A percentile compares a stretch with the other conserved stretches of the same genome.
Evolutionary conservation across 495 filamentous ascomycete genomes (phyloP).

Genomic region (Xanthoparmelia taractica): DNA sequence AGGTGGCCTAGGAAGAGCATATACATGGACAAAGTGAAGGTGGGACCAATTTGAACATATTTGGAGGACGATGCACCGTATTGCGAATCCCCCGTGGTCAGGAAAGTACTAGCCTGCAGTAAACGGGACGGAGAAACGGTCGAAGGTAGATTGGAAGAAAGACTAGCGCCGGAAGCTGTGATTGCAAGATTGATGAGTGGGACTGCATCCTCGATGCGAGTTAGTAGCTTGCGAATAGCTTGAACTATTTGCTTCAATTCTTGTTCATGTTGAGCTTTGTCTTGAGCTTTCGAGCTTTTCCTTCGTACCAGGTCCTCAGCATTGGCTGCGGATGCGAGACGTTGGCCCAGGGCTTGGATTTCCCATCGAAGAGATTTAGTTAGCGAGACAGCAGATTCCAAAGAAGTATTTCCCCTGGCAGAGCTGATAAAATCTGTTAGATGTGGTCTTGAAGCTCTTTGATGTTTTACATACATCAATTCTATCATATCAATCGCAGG

Average conservation of each 20-base stretch:
- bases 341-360: conserved; percentile 74
- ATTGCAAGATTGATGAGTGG: conserved; percentile 93
- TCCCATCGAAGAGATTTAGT: conserved; percentile 83
- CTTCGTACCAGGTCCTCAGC: conserved; percentile 54
- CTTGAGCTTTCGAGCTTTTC: conserved; percentile 42
- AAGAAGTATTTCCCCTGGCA: conserved; percentile 86
- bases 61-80: conserved; percentile 57
- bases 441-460: conserved; percentile 3
- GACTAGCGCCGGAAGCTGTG: conserved; percentile 82
- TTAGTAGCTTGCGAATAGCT: conserved; percentile 69
- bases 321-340: conserved; percentile 60
- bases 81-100: conserved; percentile 80
- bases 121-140: conserved; percentile 87
- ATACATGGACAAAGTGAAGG: conserved; percentile 84
- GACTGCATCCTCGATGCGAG: conserved; percentile 83
- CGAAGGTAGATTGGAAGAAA: conserved; percentile 68
- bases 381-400: conserved; percentile 80
- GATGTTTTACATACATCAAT: conserved; percentile 55
- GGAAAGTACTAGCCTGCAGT: conserved; percentile 86
- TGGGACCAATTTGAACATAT: conserved; percentile 78
- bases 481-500: conserved; percentile 93
- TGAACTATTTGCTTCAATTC: conserved; percentile 63
- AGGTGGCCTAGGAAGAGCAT: conserved; percentile 90
- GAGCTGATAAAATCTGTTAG: conserved; percentile 43
- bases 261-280: conserved; percentile 41